Conservation (phyloP, 2,329 filamentous ascomycete genomes). For the Orbilia brochopaga region DNA sequence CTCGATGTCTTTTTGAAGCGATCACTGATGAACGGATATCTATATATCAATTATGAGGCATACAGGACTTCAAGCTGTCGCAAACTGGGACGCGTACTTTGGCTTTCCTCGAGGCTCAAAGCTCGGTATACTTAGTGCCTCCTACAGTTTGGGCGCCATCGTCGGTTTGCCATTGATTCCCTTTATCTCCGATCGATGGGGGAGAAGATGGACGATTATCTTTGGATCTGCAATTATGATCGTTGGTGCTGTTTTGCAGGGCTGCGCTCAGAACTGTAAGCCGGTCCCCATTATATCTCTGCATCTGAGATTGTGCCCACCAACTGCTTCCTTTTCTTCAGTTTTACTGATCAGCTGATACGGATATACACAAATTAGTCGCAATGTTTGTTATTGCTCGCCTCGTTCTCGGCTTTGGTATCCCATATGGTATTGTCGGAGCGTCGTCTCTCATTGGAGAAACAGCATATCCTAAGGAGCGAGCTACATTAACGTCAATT, state of each 20-base stretch:
- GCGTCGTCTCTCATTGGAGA: slow-evolving; percentile 68
- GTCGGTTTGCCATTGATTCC: slow-evolving; percentile 67
- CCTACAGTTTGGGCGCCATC: slow-evolving; percentile 68
- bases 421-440: slow-evolving; percentile 67
- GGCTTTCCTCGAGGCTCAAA: slow-evolving; percentile 60
- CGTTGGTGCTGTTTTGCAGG: slow-evolving; percentile 66
- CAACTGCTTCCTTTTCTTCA: too few species aligned
- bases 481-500: slow-evolving; percentile 66
- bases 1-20: too few species aligned
- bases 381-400: slow-evolving; percentile 68
- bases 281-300: slow-evolving; percentile 25
- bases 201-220: slow-evolving; percentile 66
- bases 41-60: neutral
- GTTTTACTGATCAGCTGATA: neutral
- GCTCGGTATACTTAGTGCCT: slow-evolving; percentile 65
- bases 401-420: slow-evolving; percentile 68
- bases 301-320: too few species aligned
- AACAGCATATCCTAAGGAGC: slow-evolving; percentile 67
- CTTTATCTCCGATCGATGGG: slow-evolving; percentile 64
- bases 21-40: too few species aligned
- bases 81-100: slow-evolving; percentile 58
- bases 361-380: slow-evolving; percentile 55
- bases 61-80: slow-evolving; percentile 51
- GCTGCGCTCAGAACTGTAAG: slow-evolving; percentile 62
- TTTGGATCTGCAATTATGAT: slow-evolving; percentile 65